Evolutionary conservation across 176 grass and related monocot genomes (phyloP), one percentile per base, ranked within the genome.

Genomic region (Raddia guianensis): DNA sequence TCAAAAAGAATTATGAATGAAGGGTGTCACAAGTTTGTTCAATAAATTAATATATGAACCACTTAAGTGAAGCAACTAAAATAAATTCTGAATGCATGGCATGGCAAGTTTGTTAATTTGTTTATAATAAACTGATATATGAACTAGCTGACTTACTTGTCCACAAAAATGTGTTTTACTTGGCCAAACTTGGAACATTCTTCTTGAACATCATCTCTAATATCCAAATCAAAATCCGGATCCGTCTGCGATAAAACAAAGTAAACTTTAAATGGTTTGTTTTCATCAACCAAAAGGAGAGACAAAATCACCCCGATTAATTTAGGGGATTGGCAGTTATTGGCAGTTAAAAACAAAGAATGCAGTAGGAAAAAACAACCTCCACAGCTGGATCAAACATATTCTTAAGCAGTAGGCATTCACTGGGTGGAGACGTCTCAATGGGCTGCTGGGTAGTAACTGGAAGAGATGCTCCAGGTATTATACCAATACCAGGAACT

Each of bases 371-470:
- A 70, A 85, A 77, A 61, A 77, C 19, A 20, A 98, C 92, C 97
- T 99, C 97, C 44, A 91, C 44, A 74, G 42, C 75, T 54, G 93
- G 93, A 86, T 99, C 97, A 70, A 99, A 99, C 97, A 99, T 93
- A 77, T 95, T 99, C 80, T 95, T 99, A n/a, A 99, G 80, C 76
- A 95, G 70, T 63, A 99, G 76, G 73, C 92, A 99, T 83, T 99
- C 92, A 73, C 79, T 99, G 51, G 92, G 92, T 75, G 82, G 81
- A 80, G 80, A 70, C 50, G 35, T 42, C 57, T 83, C 86, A 77
- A 89, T 48, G 61, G 90, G 45, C 3, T 78, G 45, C 3, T 78
- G 77, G 49, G 75, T 12, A 44, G 73, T 46, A 60, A 82, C 52
- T 14, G 90, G 88, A 90, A 90, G 79, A 71, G 82, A 66, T 12